Base-by-base conservation (phyloP, 208 protist species). In the Lotmaria passim region DNA sequence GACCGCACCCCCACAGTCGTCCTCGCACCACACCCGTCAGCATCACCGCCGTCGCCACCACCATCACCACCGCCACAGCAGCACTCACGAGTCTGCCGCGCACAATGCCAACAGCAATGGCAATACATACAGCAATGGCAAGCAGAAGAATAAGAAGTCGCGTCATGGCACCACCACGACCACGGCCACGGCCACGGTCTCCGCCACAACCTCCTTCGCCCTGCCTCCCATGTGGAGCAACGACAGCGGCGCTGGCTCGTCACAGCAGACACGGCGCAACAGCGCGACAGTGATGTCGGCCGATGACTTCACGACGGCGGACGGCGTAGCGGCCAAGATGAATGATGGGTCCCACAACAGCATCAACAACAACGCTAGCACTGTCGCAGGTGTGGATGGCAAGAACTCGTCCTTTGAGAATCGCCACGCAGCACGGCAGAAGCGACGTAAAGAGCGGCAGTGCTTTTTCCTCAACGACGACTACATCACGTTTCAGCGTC, bases 401-500 rank as follows among this genome's bases (percentile, higher is more conserved):
- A 69, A 51, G 23, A 69, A 69, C 50, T 50, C 38, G 34, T 67
- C 34, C 1, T 48, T 34, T 11, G 60, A 66, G 4, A 66, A 53
- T 33, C 60, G 60, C 17, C 43, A 46, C 12, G 33, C 33, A 1
- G 34, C 14, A 10, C 41, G 48, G n/a, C 48, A 44, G 3, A 70
- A 57, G 46, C 28, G 28, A 7, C 30, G 24, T 23, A 59, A 58
- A 30, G 61, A 67, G 46, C 61, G 33, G 7, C 69, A 66, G 39
- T 66, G 46, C 33, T 81, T 85, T 24, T 83, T 80, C 36, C 39
- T 85, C 12, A 76, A 75, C 43, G 73, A 87, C 23, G 82, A 86
- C 36, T 82, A 78, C 62, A 64, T 76, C 15, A 70, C 70, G 43
- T 88, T 91, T 59, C 85, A 89, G 56, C 69, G 68, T 23, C 63